These are phyloP conservation scores for Thielaviopsis populi DNA, from an alignment of 2,329 filamentous ascomycete species.

Conservation along the genomic window DNA sequence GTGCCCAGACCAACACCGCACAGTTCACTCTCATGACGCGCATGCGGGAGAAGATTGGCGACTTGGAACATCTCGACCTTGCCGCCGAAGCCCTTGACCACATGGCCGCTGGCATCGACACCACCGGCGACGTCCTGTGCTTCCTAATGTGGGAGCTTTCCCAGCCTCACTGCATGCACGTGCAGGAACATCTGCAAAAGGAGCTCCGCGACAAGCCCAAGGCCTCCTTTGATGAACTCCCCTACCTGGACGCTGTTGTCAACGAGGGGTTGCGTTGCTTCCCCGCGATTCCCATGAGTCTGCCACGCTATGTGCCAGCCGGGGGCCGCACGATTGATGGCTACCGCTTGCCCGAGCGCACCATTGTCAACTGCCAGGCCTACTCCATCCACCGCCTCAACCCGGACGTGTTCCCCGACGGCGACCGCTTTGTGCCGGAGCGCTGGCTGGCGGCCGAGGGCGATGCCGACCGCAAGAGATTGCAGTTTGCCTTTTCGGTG, in stretches of 20 bases:
- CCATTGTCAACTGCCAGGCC: conserved; percentile 46
- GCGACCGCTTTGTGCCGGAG: conserved; percentile 64
- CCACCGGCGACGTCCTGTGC: conserved; percentile 53
- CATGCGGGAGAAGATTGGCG: conserved; percentile 35
- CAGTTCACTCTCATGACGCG: conserved; percentile 44
- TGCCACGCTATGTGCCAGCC: conserved; percentile 43
- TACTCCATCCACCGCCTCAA: conserved; percentile 46
- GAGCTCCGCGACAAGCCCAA: conserved; percentile 34
- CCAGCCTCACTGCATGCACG: conserved; percentile 35
- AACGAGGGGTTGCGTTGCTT: conserved; percentile 47
- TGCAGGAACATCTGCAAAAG: conserved; percentile 37
- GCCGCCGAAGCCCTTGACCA: conserved; percentile 58
- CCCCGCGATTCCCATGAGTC: conserved; percentile 50
- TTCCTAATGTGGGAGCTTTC: conserved; percentile 61
- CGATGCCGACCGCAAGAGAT: conserved; percentile 50
- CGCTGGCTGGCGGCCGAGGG: conserved; percentile 66
- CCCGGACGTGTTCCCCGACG: conserved; percentile 56
- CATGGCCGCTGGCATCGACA: conserved; percentile 58
- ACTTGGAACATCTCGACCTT: conserved; percentile 37
- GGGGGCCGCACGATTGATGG: conserved; percentile 42
- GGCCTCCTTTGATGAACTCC: conserved; percentile 33
- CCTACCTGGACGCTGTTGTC: conserved; percentile 48
- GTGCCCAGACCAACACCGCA: conserved; percentile 31
- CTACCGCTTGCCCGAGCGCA: conserved; percentile 36
- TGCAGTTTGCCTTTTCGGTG: conserved; percentile 51